Evolutionary conservation across 768 basidiomycete genomes (phyloP).

Genomic region (Leccinum subtestaceum): DNA sequence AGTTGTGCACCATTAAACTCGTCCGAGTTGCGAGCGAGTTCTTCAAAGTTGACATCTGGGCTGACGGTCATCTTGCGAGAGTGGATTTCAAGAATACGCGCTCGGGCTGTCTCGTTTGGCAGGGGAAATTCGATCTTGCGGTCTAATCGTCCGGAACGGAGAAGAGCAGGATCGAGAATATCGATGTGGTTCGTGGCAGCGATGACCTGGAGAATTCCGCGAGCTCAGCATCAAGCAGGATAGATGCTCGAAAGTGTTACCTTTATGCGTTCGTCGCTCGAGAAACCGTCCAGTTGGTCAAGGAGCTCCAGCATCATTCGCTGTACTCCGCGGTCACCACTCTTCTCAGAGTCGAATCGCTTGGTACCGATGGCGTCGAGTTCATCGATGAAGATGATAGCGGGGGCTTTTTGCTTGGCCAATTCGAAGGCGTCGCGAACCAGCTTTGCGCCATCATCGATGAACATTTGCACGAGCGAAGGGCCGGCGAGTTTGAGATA

Average conservation of each 20-base stretch:
- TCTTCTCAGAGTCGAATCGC: slow-evolving; percentile 98
- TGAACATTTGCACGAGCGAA: slow-evolving; percentile 99
- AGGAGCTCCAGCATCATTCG: slow-evolving; percentile 97
- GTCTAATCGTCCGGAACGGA: slow-evolving; percentile 95
- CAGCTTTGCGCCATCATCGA: slow-evolving; percentile 98
- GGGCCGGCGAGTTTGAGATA: slow-evolving; percentile 98
- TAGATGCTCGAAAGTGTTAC: slow-evolving; percentile 36
- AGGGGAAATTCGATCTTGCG: slow-evolving; percentile 98
- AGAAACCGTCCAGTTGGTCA: slow-evolving; percentile 97
- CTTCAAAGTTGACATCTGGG: slow-evolving; percentile 92
- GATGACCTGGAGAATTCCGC: slow-evolving; percentile 65
- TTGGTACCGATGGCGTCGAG: slow-evolving; percentile 99
- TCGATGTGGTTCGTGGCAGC: slow-evolving; percentile 99
- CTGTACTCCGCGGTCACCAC: slow-evolving; percentile 98
- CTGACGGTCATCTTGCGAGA: slow-evolving; percentile 92
- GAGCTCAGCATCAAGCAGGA: slow-evolving; percentile 2
- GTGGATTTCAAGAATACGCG: slow-evolving; percentile 94
- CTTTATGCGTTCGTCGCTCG: slow-evolving; percentile 97
- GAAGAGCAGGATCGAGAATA: slow-evolving; percentile 96
- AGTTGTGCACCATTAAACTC: slow-evolving; percentile 98
- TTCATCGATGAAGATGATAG: slow-evolving; percentile 99
- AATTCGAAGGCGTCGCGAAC: slow-evolving; percentile 98
- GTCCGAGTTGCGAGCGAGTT: slow-evolving; percentile 93
- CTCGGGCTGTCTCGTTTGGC: slow-evolving; percentile 92
- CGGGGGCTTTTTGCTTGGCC: slow-evolving; percentile 96